Evolutionary conservation across 164 flowering plant genomes (phyloP).

Genomic region (Aristolochia fimbriata): DNA sequence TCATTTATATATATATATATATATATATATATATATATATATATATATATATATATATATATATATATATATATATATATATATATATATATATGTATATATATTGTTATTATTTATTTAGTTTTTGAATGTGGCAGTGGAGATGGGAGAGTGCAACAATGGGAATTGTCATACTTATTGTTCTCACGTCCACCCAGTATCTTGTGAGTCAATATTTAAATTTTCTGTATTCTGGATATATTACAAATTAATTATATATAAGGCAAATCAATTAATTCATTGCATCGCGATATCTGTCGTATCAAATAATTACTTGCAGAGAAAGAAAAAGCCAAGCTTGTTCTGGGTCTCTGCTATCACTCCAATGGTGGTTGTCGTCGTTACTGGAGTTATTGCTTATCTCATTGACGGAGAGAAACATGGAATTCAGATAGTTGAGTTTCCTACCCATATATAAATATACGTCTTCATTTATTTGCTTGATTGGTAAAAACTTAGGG

Average conservation of each 20-base stretch:
- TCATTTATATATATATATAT: no score
- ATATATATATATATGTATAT: no score
- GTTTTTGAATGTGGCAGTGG: conserved; percentile 39
- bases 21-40: no score
- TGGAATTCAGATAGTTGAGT: conserved; percentile 19
- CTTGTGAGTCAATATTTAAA: conserved; percentile 44
- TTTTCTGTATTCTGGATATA: no score
- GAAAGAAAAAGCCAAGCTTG: conserved; percentile 39
- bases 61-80: no score
- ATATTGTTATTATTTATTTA: no score
- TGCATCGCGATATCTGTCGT: no score
- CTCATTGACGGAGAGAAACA: conserved; percentile 41
- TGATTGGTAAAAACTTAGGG: background rate
- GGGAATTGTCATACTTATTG: conserved; percentile 48
- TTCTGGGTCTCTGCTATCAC: conserved; percentile 79
- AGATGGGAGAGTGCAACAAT: conserved; percentile 53
- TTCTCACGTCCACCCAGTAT: conserved; percentile 41
- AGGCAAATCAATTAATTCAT: no score
- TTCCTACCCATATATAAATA: background rate
- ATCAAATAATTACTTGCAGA: conserved; percentile 26
- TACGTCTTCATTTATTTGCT: background rate
- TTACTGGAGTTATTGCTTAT: conserved; percentile 54
- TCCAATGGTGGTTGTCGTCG: conserved; percentile 48
- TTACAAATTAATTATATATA: no score
- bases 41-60: no score